These are phyloP conservation scores for Calonectria hongkongensis DNA, from an alignment of 2,329 filamentous ascomycete genomes.

Conservation along the genomic window DNA sequence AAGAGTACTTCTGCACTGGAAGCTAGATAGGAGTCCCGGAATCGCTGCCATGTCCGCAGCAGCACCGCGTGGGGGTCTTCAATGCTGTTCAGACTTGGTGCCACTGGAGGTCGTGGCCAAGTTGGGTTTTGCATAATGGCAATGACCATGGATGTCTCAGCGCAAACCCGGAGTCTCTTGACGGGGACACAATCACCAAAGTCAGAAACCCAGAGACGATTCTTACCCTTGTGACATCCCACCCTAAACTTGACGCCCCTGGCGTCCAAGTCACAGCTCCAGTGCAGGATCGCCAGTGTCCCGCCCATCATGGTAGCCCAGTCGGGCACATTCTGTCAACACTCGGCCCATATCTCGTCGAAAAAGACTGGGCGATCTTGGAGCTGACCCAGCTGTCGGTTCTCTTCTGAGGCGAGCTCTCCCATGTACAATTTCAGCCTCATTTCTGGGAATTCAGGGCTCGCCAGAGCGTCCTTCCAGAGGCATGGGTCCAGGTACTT, in stretches of 20 bases:
- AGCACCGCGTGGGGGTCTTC: background rate
- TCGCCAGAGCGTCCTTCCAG: background rate
- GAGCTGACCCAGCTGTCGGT: conserved; percentile 18
- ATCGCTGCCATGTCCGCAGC: background rate
- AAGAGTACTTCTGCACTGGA: conserved; percentile 22
- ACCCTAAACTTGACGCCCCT: conserved; percentile 51
- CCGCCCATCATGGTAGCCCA: conserved; percentile 47
- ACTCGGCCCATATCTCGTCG: conserved; percentile 47
- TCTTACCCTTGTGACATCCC: background rate
- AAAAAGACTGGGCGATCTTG: conserved; percentile 47
- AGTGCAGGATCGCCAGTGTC: conserved; percentile 52
- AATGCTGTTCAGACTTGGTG: background rate
- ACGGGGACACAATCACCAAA: conserved; percentile 48
- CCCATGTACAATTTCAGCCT: conserved; percentile 41
- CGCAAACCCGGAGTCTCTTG: background rate
- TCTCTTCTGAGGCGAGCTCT: background rate
- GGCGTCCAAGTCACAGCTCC: conserved; percentile 49
- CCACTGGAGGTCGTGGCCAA: conserved; percentile 42
- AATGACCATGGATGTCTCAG: background rate
- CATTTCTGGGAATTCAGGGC: conserved; percentile 26
- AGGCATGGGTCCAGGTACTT: conserved; percentile 23
- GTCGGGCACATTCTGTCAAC: background rate
- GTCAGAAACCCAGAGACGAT: conserved; percentile 49
- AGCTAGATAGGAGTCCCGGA: conserved; percentile 15
- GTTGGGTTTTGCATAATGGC: conserved; percentile 35